A percentile compares a stretch with the other conserved stretches of the same genome.
phyloP scores from a whole-genome alignment of 225 moss, liverwort and hornwort genomes.

The Bryoerythrophyllum caledonicum region DNA sequence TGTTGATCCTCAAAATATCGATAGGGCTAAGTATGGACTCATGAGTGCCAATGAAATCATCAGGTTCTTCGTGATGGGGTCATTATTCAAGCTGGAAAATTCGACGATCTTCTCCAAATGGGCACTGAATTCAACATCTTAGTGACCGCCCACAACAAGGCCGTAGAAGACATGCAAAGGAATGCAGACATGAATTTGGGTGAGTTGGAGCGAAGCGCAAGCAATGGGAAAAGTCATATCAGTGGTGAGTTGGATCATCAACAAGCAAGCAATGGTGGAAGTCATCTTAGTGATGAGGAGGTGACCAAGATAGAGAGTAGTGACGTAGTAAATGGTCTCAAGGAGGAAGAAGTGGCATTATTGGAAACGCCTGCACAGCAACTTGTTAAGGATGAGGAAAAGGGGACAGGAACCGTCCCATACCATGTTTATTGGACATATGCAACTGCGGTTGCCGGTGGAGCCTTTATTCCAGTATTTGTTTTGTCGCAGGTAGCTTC shows the following conservation, averaged over 20 bases:
- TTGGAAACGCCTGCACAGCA: not conserved
- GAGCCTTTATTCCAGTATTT: conserved; percentile 46
- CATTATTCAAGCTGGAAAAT: conserved; percentile 66
- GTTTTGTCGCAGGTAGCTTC: conserved; percentile 42
- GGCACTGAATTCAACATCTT: conserved; percentile 58
- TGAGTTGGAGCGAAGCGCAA: not conserved
- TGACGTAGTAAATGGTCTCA: not conserved
- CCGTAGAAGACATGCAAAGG: conserved; percentile 38
- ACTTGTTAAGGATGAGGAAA: conserved; percentile 35
- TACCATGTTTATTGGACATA: conserved; percentile 45
- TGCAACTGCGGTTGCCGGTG: conserved; percentile 37
- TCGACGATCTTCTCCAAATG: conserved; percentile 48
- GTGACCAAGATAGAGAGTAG: not conserved
- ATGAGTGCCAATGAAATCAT: not conserved
- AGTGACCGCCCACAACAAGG: conserved; percentile 46
- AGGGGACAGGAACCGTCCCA: not conserved
- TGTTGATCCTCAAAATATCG: not conserved
- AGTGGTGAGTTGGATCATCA: not conserved
- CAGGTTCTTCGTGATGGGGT: conserved; percentile 60
- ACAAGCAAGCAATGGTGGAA: not conserved
- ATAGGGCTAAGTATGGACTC: not conserved
- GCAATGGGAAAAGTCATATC: not conserved
- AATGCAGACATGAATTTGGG: not conserved
- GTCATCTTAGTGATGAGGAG: not conserved
- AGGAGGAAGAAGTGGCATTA: not conserved